These are phyloP conservation scores for Raddia guianensis DNA, from an alignment of 176 grass and related monocot genomes.

Conservation along the genomic window DNA sequence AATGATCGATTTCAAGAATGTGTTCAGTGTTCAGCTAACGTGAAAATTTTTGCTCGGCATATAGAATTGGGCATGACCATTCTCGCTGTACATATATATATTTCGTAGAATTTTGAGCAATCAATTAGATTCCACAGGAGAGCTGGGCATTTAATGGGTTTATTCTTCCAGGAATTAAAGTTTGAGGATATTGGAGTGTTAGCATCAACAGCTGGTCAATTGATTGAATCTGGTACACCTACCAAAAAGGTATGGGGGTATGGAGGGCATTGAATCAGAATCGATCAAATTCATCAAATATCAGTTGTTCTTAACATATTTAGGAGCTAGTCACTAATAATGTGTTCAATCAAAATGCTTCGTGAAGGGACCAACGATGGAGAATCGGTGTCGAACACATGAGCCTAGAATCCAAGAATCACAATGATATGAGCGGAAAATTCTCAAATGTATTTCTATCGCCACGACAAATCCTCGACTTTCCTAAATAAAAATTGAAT, in stretches of 20 bases:
- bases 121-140: not conserved
- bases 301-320: not conserved
- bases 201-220: not conserved
- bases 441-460: no score
- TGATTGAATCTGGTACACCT: constrained; percentile 4
- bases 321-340: not conserved
- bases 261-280: not conserved
- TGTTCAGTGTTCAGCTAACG: no score
- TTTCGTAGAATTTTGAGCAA: not conserved
- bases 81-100: not conserved
- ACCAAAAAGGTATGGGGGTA: not conserved
- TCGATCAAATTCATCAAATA: not conserved
- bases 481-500: no score
- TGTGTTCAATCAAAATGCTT: not conserved
- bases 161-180: not conserved
- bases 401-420: no score
- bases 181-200: constrained; percentile 20
- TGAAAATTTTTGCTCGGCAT: not conserved
- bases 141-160: not conserved
- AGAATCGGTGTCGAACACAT: not conserved
- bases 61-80: not conserved
- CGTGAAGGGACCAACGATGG: not conserved
- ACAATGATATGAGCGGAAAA: no score
- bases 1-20: no score
- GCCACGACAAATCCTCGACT: no score